phyloP scores from a whole-genome alignment of 768 basidiomycete genomes.

The Lentinula boryana region DNA sequence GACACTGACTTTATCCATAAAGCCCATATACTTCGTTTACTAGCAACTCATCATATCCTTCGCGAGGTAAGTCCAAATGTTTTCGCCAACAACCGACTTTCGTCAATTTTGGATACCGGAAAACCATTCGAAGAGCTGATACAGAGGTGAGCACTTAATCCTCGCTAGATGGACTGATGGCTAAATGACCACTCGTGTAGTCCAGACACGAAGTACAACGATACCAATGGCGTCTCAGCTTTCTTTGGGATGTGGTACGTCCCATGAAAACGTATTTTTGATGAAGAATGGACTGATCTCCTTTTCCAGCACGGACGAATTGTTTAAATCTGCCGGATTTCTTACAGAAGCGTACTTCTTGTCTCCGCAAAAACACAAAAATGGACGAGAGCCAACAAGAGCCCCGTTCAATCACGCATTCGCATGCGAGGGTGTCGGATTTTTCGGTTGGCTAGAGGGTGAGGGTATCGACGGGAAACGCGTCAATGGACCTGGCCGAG shows the following conservation, averaged over 20 bases:
- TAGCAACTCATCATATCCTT: constrained; percentile 75
- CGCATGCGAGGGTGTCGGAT: constrained; percentile 36
- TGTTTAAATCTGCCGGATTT: constrained; percentile 71
- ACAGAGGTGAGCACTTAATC: constrained; percentile 30
- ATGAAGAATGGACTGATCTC: neutral
- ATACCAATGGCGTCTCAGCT: constrained; percentile 61
- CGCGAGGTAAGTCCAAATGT: constrained; percentile 65
- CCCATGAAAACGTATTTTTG: neutral
- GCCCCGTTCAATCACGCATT: constrained; percentile 76
- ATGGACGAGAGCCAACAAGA: constrained; percentile 39
- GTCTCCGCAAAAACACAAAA: constrained; percentile 22
- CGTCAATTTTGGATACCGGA: constrained; percentile 64
- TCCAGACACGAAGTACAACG: constrained; percentile 59
- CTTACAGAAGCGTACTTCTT: constrained; percentile 62
- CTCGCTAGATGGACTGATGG: neutral
- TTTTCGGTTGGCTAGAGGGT: constrained; percentile 74
- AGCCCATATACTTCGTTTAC: constrained; percentile 71
- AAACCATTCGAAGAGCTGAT: constrained; percentile 45
- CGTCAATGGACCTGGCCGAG: constrained; percentile 13
- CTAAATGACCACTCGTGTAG: constrained; percentile 22
- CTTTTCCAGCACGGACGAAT: constrained; percentile 57
- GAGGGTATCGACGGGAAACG: constrained; percentile 21
- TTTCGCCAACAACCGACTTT: constrained; percentile 68
- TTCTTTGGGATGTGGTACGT: constrained; percentile 65
- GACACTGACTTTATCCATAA: neutral